Evolutionary conservation across 176 grass and related monocot genomes (phyloP).

Genomic region (Rhynchospora tenuis): DNA sequence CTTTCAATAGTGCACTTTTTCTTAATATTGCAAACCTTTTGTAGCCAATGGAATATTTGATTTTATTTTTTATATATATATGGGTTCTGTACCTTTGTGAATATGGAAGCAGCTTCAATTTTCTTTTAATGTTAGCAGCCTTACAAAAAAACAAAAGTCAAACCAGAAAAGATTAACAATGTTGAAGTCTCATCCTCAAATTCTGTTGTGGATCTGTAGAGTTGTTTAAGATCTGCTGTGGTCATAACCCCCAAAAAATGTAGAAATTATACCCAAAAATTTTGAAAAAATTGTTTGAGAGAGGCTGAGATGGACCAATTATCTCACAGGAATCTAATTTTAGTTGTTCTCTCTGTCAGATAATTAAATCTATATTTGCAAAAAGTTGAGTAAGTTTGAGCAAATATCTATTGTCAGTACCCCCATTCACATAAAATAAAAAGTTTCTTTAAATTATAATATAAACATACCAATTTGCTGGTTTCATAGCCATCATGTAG

Average conservation of each 20-base stretch:
- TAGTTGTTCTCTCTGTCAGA: neutral
- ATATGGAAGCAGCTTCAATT: neutral
- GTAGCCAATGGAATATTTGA: neutral
- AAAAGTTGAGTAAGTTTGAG: neutral
- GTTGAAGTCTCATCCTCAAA: neutral
- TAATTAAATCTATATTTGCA: neutral
- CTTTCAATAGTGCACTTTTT: neutral
- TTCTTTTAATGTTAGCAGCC: neutral
- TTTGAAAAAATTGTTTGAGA: neutral
- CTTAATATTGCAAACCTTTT: neutral
- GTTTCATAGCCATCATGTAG: conserved; percentile 11
- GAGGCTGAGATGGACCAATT: neutral
- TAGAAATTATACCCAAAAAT: neutral
- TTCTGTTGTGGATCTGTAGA: neutral
- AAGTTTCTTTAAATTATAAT: neutral
- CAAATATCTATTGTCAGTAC: neutral
- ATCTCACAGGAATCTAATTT: neutral
- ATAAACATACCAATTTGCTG: conserved; percentile 17
- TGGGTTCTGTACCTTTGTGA: neutral
- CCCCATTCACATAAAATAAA: neutral
- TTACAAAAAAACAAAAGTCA: neutral
- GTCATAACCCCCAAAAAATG: neutral
- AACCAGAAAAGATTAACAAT: neutral
- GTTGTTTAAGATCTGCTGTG: neutral
- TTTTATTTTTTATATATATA: neutral